A percentile compares a stretch with the other conserved stretches of the same genome.
phyloP scores from a whole-genome alignment of 495 filamentous ascomycete genomes.

The Penicillium steckii region DNA sequence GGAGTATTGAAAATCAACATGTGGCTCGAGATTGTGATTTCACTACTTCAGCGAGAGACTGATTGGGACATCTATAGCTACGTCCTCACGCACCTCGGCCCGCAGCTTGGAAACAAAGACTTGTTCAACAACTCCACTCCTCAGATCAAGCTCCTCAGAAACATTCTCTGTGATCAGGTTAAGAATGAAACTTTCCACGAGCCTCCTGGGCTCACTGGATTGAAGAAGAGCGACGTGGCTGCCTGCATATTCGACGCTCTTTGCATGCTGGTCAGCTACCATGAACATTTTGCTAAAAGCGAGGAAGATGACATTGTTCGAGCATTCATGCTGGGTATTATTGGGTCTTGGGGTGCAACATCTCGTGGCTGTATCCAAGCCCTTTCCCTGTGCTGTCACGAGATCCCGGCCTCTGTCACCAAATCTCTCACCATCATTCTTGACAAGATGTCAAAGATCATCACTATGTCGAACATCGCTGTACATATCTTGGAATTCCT shows the following conservation, averaged over 20 bases:
- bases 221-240: conserved; percentile 85
- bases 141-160: conserved; percentile 75
- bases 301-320: conserved; percentile 88
- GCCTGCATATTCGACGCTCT: conserved; percentile 84
- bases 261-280: conserved; percentile 83
- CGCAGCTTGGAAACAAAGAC: conserved; percentile 86
- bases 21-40: conserved; percentile 76
- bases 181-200: conserved; percentile 71
- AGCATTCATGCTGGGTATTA: conserved; percentile 76
- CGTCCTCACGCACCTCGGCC: conserved; percentile 79
- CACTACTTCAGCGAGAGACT: conserved; percentile 68
- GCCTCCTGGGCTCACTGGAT: conserved; percentile 66
- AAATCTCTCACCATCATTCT: conserved; percentile 80
- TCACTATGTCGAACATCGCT: conserved; percentile 85
- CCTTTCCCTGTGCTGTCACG: conserved; percentile 88
- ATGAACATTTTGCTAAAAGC: conserved; percentile 75
- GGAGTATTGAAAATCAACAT: conserved; percentile 60
- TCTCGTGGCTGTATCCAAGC: conserved; percentile 93
- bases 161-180: conserved; percentile 76
- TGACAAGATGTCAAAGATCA: conserved; percentile 90
- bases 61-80: conserved; percentile 97
- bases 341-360: conserved; percentile 77
- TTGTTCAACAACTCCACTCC: conserved; percentile 69
- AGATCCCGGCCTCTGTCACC: conserved; percentile 78
- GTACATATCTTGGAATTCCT: conserved; percentile 95